Base-by-base conservation (phyloP, 164 flowering plant genomes). In the Cinnamomum chago region DNA sequence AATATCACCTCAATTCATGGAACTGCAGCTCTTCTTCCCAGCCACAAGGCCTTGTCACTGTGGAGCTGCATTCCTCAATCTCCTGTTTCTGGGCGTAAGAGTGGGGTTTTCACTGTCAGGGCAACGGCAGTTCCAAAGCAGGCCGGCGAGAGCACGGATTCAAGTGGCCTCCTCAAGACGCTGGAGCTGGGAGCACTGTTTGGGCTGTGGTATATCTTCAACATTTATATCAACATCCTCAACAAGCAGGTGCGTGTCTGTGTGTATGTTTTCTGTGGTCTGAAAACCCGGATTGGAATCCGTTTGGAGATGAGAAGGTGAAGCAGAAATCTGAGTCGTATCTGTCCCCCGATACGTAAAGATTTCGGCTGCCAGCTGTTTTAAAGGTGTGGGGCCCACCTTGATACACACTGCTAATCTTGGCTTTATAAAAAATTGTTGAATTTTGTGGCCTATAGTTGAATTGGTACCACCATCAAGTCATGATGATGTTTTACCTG, bases 121-220 rank as follows among this genome's bases (percentile, higher is more conserved):
- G 69, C 69, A 14, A 27, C 40, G 9, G 28, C 69, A 15, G 69
- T 30, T 67, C 47, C 47, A 2, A 14, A 28, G 69, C 17, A 9
- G 10, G 47, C 30, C n/a, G 20, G 30, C 17, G 69, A 67, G 27
- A 24, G 27, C 35, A 20, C 33, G 0, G 35, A 67, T 5, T 67
- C 22, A 9, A 67, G 47, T 30, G 47, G 69, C 11, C n/a, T 30
- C 50, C 10, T 17, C n/a, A 30, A 30, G 22, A 30, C 69, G n/a
- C 9, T 28, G 47, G 35, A 67, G 35, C 35, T 67, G 69, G 69
- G 47, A 3, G 5, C 7, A 30, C 47, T 67, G n/a, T 25, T 67
- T 20, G 69, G 35, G 22, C 35, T 67, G 9, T 67, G 69, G 69
- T 67, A 67, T 67, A 0, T 30, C 69, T 15, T 67, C 69, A 67